Base-by-base conservation (phyloP, 1,139 yeast species). In the Suhomyces ambrosiae region DNA sequence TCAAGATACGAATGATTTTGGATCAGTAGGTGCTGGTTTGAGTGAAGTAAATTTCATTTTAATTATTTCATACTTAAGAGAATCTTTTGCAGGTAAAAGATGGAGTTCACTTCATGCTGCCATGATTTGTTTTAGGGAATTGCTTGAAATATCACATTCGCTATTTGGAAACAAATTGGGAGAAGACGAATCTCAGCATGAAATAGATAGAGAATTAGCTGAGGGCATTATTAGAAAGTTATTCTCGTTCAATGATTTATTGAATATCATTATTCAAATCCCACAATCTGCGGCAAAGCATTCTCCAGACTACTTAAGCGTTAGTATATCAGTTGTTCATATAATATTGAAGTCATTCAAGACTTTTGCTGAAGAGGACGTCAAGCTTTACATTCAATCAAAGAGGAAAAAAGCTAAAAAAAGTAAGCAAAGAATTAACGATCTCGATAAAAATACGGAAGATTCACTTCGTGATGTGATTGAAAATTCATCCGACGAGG, bases 21-120 rank as follows among this genome's bases (percentile, higher is more conserved):
- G 84, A 0, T 74, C 82, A 3, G 76, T 89, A 3, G 87, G 86
- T 3, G 77, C 78, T 4, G 83, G 82, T 1, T 63, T 90, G 29
- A 76, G 81, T 44, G 87, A 82, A 43, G 76, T 81, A 22, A 75
- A 81, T 35, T 80, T 88, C 41, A 72, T 80, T 30, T 67, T 84
- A 27, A 68, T 86, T 19, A 68, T 80, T 31, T 73, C 77, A 13
- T 68, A 77, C 42, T 63, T 88, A 55, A 64, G 83, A 27, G 74
- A 71, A 15, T 74, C 84, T 7, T 64, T 59, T 37, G 79, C 75
- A 12, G 65, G 73, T 4, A 71, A 61, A 53, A 61, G 68, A 29
- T 79, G 82, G 79, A 69, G 74, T 36, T 70, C 82, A 1, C 70
- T 84, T 2, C 90, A 86, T 49, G 86, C 89, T 1, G 79, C 84